These are phyloP conservation scores for Septoria linicola DNA, from an alignment of 2,329 filamentous ascomycete species.

Conservation along the genomic window DNA sequence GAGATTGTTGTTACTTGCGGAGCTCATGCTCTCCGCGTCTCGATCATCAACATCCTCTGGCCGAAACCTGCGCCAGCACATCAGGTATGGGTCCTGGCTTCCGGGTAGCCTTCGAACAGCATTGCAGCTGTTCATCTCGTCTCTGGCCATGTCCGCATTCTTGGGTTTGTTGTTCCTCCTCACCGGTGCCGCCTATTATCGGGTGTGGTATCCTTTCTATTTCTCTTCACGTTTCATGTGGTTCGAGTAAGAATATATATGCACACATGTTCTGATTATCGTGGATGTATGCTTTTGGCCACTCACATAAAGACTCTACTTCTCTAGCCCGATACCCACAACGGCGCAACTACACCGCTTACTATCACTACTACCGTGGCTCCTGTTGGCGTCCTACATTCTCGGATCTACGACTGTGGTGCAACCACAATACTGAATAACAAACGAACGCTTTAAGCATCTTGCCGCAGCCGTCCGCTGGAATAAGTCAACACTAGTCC, in stretches of 20 bases:
- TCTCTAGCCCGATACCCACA: conserved; percentile 16
- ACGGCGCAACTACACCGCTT: conserved; percentile 14
- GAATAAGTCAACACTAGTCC: conserved; percentile 26
- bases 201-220: conserved; percentile 24
- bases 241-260: conserved; percentile 20
- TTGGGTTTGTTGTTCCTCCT: conserved; percentile 27
- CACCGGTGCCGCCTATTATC: conserved; percentile 31
- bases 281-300: conserved; percentile 24
- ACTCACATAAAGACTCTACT: conserved; percentile 24
- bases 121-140: conserved; percentile 31
- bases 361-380: conserved; percentile 19
- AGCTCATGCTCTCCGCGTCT: conserved; percentile 36
- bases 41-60: conserved; percentile 60
- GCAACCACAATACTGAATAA: conserved; percentile 27
- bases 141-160: conserved; percentile 25
- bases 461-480: conserved; percentile 31
- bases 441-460: conserved; percentile 28
- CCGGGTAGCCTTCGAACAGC: conserved; percentile 31
- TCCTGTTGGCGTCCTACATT: conserved; percentile 18
- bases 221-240: conserved; percentile 21
- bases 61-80: conserved; percentile 85
- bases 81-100: conserved; percentile 57
- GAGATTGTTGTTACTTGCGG: conserved; percentile 33
- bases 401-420: conserved; percentile 31
- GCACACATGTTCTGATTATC: conserved; percentile 18